Base-by-base conservation (phyloP, 1,284 basidiomycete species). In the Cryptococcus maquisensis region DNA sequence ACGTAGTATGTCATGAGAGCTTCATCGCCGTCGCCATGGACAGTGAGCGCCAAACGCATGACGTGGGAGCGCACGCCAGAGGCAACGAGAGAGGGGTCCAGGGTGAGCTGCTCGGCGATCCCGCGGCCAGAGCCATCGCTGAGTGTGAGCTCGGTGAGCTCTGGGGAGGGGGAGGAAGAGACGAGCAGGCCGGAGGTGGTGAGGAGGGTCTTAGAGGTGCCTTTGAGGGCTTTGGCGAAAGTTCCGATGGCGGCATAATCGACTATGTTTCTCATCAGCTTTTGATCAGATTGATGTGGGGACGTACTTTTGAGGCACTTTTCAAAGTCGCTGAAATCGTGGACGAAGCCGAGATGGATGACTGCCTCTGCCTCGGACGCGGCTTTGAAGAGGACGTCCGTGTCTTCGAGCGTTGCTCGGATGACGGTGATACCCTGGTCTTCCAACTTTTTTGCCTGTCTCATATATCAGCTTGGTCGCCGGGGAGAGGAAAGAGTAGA, bases 301-400 rank as follows among this genome's bases (percentile, higher is more conserved):
- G 24, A 2, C 56, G 43, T 41, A 57, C 56, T 28, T 26, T 51
- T 37, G 13, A 49, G 48, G 32, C 49, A 44, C 37, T 28, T 28
- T 28, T 45, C 52, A 18, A 54, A 54, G 35, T 54, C 35, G 2
- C 39, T 43, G 49, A 59, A 56, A 35, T 65, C 56, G 52, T 68
- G 65, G 36, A 59, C 47, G 59, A 67, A 72, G 0, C 62, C 70
- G 44, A 61, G 50, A 53, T 73, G 72, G 24, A 72, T 63, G 51
- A 65, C 64, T 0, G 59, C 69, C 52, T 69, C 67, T 4, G 63
- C 55, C 15, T 51, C 59, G 10, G 35, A 15, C 0, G 69, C 68
- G 15, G 49, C 57, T 6, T 48, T 28, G 32, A 46, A 45, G 28
- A 72, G 57, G 13, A 61, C 49, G 28, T 62, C 65, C n/a, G 58